Base-by-base conservation (phyloP, 805 yeast genomes). In the Ogataea thermomethanolica region DNA sequence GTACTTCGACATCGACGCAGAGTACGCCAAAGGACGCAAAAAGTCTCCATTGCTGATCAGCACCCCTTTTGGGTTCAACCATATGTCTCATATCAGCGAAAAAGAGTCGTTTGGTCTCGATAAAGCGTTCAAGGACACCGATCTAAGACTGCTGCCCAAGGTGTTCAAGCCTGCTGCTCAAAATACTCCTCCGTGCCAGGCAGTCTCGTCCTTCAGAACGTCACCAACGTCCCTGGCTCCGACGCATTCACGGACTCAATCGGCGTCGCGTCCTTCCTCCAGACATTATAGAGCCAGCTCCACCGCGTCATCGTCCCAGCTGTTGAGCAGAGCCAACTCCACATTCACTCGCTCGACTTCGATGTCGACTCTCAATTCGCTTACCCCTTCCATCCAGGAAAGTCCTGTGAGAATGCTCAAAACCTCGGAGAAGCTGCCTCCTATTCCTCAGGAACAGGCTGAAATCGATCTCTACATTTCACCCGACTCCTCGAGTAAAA, bases 31-130 rank as follows among this genome's bases (percentile, higher is more conserved):
- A 15, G 11, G 33, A 5, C 13, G 31, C 25, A 34, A 33, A 29
- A 49, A 37, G 20, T 37, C 50, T 11, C 46, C 51, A 4, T 30
- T 39, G 23, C 31, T 42, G 35, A 61, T 64, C 20, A 55, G 64
- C 31, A 55, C 65, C 7, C 67, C 69, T 3, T 59, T 56, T 24
- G 59, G 51, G 0, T 63, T 63, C 46, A 49, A 49, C 29, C 69
- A 64, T 37, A 50, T 62, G 14, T 52, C 66, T 3, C 67, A 63
- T 39, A 49, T 62, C 20, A 63, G 62, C 29, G 50, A 55, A 12
- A 44, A 50, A 15, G 38, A 44, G 4, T 48, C 51, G 2, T 64
- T 61, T 46, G 68, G 68, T 0, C 39, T 63, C 5, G 61, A 60
- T 10, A 47, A 50, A 27, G 41, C 57, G 4, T 61, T 61, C 40